phyloP scores from a whole-genome alignment of 2,329 filamentous ascomycete genomes.

The Lasiodiplodia hormozganensis region DNA sequence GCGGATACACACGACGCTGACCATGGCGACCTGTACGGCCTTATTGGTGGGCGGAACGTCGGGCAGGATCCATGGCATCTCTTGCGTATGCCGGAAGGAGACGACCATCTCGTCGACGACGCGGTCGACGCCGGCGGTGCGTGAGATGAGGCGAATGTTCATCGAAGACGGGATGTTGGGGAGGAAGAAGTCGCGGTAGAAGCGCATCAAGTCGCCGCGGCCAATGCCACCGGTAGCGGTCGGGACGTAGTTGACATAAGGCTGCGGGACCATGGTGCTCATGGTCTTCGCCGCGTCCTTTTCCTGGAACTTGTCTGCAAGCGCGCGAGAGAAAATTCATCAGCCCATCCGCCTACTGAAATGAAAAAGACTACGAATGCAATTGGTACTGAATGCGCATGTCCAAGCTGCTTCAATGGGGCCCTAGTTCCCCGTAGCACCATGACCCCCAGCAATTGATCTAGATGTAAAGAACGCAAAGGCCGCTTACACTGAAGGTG shows the following conservation, averaged over 20 bases:
- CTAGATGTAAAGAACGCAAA: neutral
- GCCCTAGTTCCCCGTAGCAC: neutral
- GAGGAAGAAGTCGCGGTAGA: conserved; percentile 65
- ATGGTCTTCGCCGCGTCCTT: conserved; percentile 40
- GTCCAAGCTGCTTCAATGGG: neutral
- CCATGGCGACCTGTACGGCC: conserved; percentile 62
- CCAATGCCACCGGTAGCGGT: conserved; percentile 55
- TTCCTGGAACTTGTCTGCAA: conserved; percentile 28
- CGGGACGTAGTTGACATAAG: conserved; percentile 48
- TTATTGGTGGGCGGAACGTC: conserved; percentile 63
- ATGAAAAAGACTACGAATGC: neutral
- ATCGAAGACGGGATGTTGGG: conserved; percentile 61
- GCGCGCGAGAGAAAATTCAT: neutral
- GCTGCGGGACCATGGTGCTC: conserved; percentile 39
- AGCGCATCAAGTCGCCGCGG: conserved; percentile 51
- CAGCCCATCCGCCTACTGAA: conserved; percentile 5
- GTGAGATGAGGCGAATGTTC: conserved; percentile 60
- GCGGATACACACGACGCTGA: conserved; percentile 62
- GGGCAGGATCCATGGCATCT: conserved; percentile 65
- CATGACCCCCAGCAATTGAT: neutral
- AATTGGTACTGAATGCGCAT: neutral
- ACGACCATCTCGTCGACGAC: conserved; percentile 66
- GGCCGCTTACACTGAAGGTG: conserved; percentile 39
- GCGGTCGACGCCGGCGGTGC: conserved; percentile 63
- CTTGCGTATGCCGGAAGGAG: conserved; percentile 62